Conservation (phyloP, 2,329 filamentous ascomycete genomes). For the Calonectria pauciramosa region DNA sequence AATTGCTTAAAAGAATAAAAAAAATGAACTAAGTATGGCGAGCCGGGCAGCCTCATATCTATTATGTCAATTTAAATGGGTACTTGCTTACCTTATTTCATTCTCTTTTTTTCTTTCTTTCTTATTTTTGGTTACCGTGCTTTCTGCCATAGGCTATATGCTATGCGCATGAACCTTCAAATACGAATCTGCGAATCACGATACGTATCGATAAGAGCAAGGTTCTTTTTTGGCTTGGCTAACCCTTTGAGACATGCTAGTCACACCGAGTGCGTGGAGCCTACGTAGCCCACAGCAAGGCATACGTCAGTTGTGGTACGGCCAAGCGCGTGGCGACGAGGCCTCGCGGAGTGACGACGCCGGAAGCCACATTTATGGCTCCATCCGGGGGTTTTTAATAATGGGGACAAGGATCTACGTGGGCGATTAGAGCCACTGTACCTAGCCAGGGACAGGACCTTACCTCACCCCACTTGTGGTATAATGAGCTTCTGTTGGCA, state of each 20-base stretch:
- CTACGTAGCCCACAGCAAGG: conserved; percentile 18
- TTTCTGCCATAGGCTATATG: background rate
- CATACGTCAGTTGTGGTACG: conserved; percentile 18
- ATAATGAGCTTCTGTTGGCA: background rate
- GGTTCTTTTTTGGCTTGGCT: background rate
- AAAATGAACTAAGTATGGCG: background rate
- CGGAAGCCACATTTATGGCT: background rate
- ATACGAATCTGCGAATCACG: background rate
- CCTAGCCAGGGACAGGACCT: background rate
- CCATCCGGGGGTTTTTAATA: background rate
- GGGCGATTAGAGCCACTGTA: background rate
- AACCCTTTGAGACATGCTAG: background rate
- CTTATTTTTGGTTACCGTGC: background rate
- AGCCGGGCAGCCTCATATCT: background rate
- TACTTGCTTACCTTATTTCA: background rate
- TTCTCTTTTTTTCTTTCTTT: background rate
- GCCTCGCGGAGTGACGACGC: conserved; percentile 18
- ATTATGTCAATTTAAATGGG: background rate
- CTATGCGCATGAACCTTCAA: background rate
- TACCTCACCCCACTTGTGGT: background rate
- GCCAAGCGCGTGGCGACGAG: background rate
- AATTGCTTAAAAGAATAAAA: background rate
- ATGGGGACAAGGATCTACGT: background rate
- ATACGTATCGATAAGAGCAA: background rate
- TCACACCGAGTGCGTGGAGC: conserved; percentile 20